Base-by-base conservation (phyloP, 495 filamentous ascomycete species). In the Pseudomonodictys pantanalensis region DNA sequence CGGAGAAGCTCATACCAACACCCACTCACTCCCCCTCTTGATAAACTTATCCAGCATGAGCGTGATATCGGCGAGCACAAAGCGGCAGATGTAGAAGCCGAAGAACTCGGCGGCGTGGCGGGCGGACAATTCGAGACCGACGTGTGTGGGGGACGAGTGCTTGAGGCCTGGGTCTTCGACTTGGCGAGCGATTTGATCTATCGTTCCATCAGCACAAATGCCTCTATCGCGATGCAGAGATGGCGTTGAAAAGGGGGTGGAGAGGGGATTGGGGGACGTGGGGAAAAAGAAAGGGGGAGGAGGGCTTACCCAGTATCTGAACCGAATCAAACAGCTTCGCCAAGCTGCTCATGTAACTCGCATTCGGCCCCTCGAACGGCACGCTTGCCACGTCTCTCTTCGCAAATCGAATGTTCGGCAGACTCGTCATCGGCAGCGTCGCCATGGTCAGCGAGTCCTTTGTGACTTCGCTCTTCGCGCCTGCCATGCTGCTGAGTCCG, bases 41-140 rank as follows among this genome's bases (percentile, higher is more conserved):
- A 98, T 85, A 68, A 92, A 97, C 72, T 97, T 98, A 72, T 98
- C 93, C 68, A 97, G 78, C 77, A 98, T 81, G 70, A 96, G 68
- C 38, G 84, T 79, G 58, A 98, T 76, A 73, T 98, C 93, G 7
- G 86, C 78, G 44, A 97, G 73, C 26, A 90, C 91, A 70, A 97
- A 98, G 15, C 95, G 89, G 72, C 92, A 97, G 17, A 98, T 79
- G 70, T 91, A 97, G 73, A 98, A 96, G 26, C 86, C 92, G 71
- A 98, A 98, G 75, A 98, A 98, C 68, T 97, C 93, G 28, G 95
- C 90, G 9, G 93, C 95, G 73, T 97, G 92, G 18, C 91, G 83
- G 26, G 90, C 89, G 71, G 90, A 91, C 17, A 97, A 81, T 72
- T 98, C 95, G 26, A 98, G 80, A 17, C 93, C 95, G 50, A 97